These are phyloP conservation scores for Talaromyces piceae DNA, from an alignment of 2,329 filamentous ascomycete species.

Conservation along the genomic window DNA sequence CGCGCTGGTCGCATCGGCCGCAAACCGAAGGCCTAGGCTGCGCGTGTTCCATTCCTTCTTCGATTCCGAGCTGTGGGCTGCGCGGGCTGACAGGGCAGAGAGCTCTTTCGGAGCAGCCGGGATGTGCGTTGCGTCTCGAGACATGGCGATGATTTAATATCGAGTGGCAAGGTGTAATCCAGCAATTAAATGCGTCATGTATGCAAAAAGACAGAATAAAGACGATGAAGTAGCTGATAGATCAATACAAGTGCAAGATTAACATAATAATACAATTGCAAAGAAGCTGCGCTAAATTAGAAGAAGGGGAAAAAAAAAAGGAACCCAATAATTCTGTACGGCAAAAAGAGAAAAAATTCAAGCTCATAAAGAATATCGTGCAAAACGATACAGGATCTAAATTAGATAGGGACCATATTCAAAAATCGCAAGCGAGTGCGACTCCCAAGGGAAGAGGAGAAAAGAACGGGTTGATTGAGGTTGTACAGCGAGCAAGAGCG, in stretches of 20 bases:
- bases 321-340: too few relatives aligned
- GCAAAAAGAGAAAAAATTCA: too few relatives aligned
- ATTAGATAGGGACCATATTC: background rate
- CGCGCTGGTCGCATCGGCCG: slow-evolving; percentile 62
- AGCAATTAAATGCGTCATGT: background rate
- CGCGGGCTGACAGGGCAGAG: background rate
- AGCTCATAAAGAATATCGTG: background rate
- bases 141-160: slow-evolving; percentile 15
- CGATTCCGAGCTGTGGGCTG: background rate
- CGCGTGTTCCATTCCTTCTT: slow-evolving; percentile 62
- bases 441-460: background rate
- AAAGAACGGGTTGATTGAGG: too few relatives aligned
- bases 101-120: background rate
- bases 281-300: too few relatives aligned
- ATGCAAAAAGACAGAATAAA: too few relatives aligned
- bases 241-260: too few relatives aligned
- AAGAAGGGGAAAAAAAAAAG: too few relatives aligned
- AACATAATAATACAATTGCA: too few relatives aligned
- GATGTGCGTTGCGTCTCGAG: slow-evolving; percentile 22
- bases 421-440: background rate
- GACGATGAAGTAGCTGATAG: too few relatives aligned
- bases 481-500: background rate
- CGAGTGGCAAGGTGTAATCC: background rate
- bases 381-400: background rate
- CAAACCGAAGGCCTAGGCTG: slow-evolving; percentile 59